phyloP scores from a whole-genome alignment of 345 rosid genomes.

The Populus alba region DNA sequence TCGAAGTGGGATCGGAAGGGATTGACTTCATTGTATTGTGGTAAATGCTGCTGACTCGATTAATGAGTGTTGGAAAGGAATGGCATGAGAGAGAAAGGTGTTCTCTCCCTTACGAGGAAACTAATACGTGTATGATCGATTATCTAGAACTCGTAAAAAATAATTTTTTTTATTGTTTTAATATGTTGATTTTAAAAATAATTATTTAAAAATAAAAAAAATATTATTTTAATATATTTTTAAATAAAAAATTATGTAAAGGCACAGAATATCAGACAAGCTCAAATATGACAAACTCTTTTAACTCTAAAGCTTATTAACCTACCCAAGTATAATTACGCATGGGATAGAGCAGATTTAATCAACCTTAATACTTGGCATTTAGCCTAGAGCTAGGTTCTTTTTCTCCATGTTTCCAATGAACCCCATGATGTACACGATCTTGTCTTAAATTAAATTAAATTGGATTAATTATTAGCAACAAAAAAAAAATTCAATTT shows the following conservation, averaged over 20 bases:
- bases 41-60: slow-evolving; percentile 22
- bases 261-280: neutral
- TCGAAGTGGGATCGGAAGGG: slow-evolving; percentile 6
- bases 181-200: no score
- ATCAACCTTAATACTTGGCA: no score
- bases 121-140: neutral
- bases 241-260: no score
- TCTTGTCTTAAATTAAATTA: neutral
- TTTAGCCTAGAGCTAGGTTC: no score
- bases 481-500: neutral
- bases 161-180: no score
- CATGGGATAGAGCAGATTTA: no score
- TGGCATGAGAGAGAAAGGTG: neutral
- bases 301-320: neutral
- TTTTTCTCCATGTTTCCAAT: no score
- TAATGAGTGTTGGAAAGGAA: neutral
- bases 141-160: no score
- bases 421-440: neutral
- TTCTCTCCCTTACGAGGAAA: neutral
- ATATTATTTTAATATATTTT: no score
- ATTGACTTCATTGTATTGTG: slow-evolving; percentile 18
- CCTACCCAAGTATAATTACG: neutral
- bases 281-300: neutral
- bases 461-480: neutral
- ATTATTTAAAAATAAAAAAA: no score